Conservation (phyloP, 2,329 filamentous ascomycete genomes). For the Pseudocercospora macadamiae region DNA sequence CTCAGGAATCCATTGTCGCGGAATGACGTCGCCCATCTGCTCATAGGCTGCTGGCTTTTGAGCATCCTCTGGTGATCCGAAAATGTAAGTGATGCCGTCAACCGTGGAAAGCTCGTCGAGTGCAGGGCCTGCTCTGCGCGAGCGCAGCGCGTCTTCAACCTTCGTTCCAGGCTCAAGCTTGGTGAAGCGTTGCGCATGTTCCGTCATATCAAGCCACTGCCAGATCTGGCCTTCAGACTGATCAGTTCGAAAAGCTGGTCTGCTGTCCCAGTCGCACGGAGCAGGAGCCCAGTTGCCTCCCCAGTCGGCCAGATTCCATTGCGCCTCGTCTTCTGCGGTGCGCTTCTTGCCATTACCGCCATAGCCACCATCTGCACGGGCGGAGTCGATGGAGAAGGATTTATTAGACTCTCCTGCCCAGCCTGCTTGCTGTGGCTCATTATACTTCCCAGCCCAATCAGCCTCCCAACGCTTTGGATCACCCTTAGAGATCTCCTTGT, state of each 20-base stretch:
- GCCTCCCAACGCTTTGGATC: constrained; percentile 26
- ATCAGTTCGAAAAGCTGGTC: constrained; percentile 32
- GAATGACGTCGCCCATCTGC: constrained; percentile 33
- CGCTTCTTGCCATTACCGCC: constrained; percentile 20
- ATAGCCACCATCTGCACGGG: constrained; percentile 22
- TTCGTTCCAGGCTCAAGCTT: constrained; percentile 3
- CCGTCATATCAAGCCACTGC: constrained; percentile 31
- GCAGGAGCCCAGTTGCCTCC: constrained; percentile 51
- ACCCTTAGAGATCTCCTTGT: constrained; percentile 23
- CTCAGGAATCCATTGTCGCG: constrained; percentile 37
- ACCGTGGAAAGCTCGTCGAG: constrained; percentile 17
- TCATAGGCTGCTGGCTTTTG: constrained; percentile 6
- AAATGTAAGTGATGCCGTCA: constrained; percentile 24
- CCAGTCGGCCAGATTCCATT: constrained; percentile 42
- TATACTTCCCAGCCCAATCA: constrained; percentile 20
- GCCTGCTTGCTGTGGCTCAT: constrained; percentile 8
- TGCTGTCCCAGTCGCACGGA: constrained; percentile 51
- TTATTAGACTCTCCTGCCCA: constrained; percentile 13
- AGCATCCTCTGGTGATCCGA: constrained; percentile 15
- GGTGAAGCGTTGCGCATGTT: constrained; percentile 6
- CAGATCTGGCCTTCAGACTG: constrained; percentile 32
- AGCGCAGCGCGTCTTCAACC: constrained; percentile 5
- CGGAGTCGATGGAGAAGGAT: constrained; percentile 19
- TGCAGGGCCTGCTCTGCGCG: constrained; percentile 2
- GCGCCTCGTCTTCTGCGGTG: constrained; percentile 4